Conservation (phyloP, 192 early-diverging fungal species). For the Umbelopsis vinacea region DNA sequence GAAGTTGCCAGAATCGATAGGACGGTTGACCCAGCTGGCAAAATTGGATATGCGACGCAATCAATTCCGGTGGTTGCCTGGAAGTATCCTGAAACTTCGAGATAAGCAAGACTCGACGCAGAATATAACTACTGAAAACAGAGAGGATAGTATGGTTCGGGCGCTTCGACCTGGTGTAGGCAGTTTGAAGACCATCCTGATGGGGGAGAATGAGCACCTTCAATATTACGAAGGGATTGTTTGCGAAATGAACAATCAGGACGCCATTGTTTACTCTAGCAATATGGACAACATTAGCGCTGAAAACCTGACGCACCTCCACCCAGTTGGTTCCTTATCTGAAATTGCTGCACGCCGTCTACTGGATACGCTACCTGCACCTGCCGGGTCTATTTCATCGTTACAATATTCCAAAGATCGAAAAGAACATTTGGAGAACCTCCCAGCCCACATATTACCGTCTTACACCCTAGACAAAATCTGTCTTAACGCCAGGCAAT, state of each 20-base stretch:
- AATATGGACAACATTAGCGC: constrained; percentile 8
- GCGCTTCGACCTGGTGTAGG: neutral
- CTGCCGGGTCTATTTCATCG: neutral
- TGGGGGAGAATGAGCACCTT: neutral
- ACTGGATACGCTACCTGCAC: neutral
- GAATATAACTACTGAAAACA: constrained; percentile 7
- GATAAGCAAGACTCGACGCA: constrained; percentile 10
- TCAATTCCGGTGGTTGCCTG: constrained; percentile 44
- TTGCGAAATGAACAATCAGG: neutral
- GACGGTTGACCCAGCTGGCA: constrained; percentile 33
- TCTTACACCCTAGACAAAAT: neutral
- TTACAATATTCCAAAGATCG: neutral
- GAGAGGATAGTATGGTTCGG: constrained; percentile 17
- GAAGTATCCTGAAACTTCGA: constrained; percentile 25
- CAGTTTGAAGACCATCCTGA: constrained; percentile 7
- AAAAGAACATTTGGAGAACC: neutral
- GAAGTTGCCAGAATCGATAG: constrained; percentile 38
- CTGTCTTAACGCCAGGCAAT: constrained; percentile 13
- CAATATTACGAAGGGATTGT: constrained; percentile 12
- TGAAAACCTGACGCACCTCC: neutral
- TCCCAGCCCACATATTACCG: constrained; percentile 21
- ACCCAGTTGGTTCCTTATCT: neutral
- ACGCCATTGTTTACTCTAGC: neutral
- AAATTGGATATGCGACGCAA: constrained; percentile 53
- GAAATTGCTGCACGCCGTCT: neutral